Percentiles rank a stretch among this genome's conserved stretches.
phyloP scores from a whole-genome alignment of 1,284 basidiomycete species.

The Leccinum subrobustum region DNA sequence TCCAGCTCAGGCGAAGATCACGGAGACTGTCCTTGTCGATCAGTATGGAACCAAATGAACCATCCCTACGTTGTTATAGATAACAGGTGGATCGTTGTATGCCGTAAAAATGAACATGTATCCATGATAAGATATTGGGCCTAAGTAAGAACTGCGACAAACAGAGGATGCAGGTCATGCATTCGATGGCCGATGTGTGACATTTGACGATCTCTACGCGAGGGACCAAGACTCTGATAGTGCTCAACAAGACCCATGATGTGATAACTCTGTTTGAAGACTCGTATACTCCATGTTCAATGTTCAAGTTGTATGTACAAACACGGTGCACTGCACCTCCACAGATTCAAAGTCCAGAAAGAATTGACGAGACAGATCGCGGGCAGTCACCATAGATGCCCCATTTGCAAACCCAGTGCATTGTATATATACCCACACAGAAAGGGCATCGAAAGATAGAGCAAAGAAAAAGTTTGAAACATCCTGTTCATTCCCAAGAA shows the following conservation, averaged over 20 bases:
- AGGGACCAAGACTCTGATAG: not conserved
- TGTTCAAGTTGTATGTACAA: not conserved
- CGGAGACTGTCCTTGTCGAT: not conserved
- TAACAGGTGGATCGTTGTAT: not conserved
- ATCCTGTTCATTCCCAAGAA: slow-evolving; percentile 3
- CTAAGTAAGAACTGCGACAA: not conserved
- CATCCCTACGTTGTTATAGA: not conserved
- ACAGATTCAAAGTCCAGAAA: not conserved
- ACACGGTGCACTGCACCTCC: not conserved
- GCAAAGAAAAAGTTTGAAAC: not conserved
- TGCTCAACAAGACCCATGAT: not conserved
- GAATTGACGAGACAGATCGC: not conserved
- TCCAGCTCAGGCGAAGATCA: not conserved
- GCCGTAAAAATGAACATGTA: not conserved
- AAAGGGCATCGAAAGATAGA: not conserved
- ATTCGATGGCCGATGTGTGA: not conserved
- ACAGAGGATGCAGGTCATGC: not conserved
- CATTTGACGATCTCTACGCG: not conserved
- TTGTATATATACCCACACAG: not conserved
- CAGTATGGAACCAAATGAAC: slow-evolving; percentile 6
- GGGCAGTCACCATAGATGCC: not conserved
- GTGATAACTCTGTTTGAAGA: not conserved
- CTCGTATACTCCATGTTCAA: not conserved
- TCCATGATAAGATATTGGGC: not conserved
- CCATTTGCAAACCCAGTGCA: not conserved